These are phyloP conservation scores for Naematelia aurantialba DNA, from an alignment of 768 basidiomycete species.

Conservation along the genomic window DNA sequence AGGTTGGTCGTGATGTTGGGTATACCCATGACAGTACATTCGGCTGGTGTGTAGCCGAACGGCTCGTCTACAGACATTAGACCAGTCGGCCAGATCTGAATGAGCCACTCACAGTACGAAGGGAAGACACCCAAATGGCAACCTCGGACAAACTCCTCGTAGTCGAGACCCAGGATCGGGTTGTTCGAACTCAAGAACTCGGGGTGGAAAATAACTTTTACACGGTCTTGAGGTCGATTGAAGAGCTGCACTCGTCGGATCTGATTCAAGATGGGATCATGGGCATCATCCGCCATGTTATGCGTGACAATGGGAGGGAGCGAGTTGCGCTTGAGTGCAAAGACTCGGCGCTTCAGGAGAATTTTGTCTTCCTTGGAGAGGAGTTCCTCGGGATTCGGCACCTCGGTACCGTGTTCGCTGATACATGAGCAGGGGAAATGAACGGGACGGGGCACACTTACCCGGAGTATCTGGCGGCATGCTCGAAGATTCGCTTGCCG, in stretches of 20 bases:
- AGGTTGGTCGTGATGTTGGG: slow-evolving; percentile 96
- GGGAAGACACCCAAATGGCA: slow-evolving; percentile 99
- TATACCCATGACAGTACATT: slow-evolving; percentile 99
- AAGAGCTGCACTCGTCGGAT: slow-evolving; percentile 90
- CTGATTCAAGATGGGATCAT: slow-evolving; percentile 90
- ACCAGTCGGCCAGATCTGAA: slow-evolving; percentile 5
- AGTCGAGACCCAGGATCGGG: slow-evolving; percentile 93
- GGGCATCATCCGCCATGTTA: slow-evolving; percentile 93
- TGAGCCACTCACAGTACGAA: slow-evolving; percentile 77
- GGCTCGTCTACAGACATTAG: slow-evolving; percentile 44
- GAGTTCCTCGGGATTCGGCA: slow-evolving; percentile 69
- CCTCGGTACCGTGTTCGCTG: slow-evolving; percentile 68
- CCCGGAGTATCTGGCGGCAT: slow-evolving; percentile 89
- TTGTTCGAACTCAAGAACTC: slow-evolving; percentile 98
- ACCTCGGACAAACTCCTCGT: slow-evolving; percentile 97
- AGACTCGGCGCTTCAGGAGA: slow-evolving; percentile 89
- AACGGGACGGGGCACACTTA: slow-evolving; percentile 51
- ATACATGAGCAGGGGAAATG: background rate
- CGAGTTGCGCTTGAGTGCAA: slow-evolving; percentile 89
- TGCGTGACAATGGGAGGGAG: slow-evolving; percentile 97
- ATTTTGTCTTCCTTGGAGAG: slow-evolving; percentile 90
- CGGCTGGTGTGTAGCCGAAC: slow-evolving; percentile 78
- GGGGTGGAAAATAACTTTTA: slow-evolving; percentile 97
- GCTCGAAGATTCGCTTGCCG: slow-evolving; percentile 87
- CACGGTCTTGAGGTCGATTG: slow-evolving; percentile 80